Conservation (phyloP, 345 rosid genomes). For the Lagerstroemia speciosa region DNA sequence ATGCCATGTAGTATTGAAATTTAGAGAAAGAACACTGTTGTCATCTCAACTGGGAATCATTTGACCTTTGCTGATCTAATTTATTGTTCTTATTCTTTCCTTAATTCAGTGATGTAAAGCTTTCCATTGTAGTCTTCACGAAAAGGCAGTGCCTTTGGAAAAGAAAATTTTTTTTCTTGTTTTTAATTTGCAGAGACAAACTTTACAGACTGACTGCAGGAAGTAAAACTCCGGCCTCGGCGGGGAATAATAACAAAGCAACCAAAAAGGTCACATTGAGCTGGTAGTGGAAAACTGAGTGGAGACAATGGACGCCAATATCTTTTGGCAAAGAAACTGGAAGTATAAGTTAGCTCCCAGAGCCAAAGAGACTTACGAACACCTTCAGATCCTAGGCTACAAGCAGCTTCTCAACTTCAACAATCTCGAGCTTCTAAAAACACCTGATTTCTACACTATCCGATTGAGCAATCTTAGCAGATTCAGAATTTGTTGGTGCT, state of each 20-base stretch:
- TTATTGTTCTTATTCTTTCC: constrained; percentile 1
- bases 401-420: background rate
- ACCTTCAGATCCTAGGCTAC: background rate
- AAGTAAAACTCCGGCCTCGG: background rate
- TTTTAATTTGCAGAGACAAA: background rate
- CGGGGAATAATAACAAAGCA: constrained; percentile 7
- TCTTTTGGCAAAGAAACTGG: constrained; percentile 3
- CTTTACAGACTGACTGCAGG: background rate
- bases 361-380: background rate
- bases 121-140: background rate
- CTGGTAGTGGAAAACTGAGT: constrained; percentile 10
- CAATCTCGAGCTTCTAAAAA: background rate
- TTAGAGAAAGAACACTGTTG: constrained; percentile 17
- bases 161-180: background rate
- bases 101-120: background rate
- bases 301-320: constrained; percentile 17
- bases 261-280: constrained; percentile 14
- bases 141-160: background rate
- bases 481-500: background rate
- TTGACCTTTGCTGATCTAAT: constrained; percentile 5
- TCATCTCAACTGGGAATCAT: constrained; percentile 18
- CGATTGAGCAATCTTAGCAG: background rate
- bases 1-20: constrained; percentile 5
- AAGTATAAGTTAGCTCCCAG: constrained; percentile 7
- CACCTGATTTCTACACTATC: background rate